Conservation (phyloP, 352 stramenopile genomes). For the Pythium phragmitis region DNA sequence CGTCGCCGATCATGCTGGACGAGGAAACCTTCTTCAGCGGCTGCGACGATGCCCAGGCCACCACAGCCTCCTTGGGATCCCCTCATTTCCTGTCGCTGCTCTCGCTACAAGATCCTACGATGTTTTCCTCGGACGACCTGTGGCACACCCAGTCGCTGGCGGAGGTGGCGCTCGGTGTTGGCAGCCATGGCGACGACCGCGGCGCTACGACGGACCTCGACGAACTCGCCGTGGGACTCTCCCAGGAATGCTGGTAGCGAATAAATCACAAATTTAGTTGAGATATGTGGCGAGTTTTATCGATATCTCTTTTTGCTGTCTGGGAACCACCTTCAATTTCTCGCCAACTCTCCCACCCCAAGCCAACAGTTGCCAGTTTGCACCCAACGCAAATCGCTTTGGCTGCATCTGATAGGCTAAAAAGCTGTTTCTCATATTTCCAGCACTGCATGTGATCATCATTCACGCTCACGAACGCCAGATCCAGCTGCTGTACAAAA, state of each 20-base stretch:
- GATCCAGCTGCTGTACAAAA: constrained; percentile 5
- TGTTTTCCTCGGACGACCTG: constrained; percentile 18
- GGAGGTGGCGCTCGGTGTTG: constrained; percentile 13
- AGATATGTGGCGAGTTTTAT: background rate
- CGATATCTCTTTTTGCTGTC: background rate
- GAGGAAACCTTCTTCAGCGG: constrained; percentile 14
- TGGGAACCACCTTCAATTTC: constrained; percentile 11
- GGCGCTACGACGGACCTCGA: constrained; percentile 19
- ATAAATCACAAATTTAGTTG: constrained; percentile 3
- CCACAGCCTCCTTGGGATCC: background rate
- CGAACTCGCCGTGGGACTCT: constrained; percentile 13
- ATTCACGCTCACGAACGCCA: constrained; percentile 15
- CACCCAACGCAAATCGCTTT: constrained; percentile 8
- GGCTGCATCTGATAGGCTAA: constrained; percentile 19
- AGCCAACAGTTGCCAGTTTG: constrained; percentile 11
- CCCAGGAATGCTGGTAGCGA: constrained; percentile 24
- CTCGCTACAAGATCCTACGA: constrained; percentile 4
- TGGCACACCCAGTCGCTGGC: constrained; percentile 19
- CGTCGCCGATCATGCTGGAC: background rate
- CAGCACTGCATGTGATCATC: constrained; percentile 9
- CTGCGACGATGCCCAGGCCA: constrained; percentile 5
- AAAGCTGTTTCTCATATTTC: constrained; percentile 10
- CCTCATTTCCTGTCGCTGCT: constrained; percentile 16
- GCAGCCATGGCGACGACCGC: constrained; percentile 1
- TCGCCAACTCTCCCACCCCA: background rate